Evolutionary conservation across 1,284 basidiomycete genomes (phyloP), one percentile per base, ranked within the genome.

Genomic region (Cryptococcus sp.): DNA sequence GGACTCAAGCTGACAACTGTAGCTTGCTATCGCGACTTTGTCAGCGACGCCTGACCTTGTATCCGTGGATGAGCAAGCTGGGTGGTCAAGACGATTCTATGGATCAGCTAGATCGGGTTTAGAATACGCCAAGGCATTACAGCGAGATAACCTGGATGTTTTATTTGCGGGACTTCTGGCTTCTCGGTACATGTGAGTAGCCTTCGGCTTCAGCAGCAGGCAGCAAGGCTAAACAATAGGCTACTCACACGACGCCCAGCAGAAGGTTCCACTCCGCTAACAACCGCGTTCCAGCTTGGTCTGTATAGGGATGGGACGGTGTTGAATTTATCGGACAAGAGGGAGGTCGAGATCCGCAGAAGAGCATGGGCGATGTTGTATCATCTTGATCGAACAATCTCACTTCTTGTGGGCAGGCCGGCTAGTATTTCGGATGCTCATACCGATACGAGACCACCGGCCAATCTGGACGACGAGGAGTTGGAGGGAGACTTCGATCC

Each of bases 381-480:
- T 51, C 74, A 76, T 46, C 63, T 75, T 21, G 74, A 76, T 50
- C 59, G 74, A 41, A 77, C 75, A 1, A 74, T 74, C 21, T 74
- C 76, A 5, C 60, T 77, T 0, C 67, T 77, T 5, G 73, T 77
- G 32, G 76, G 76, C 10, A 62, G 76, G 14, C 76, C 76, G 0
- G 72, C 74, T 1, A 69, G 69, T 18, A 76, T 77, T 40, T 75
- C 73, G 1, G 75, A 76, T 51, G 70, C 74, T 16, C 74, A 76
- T 50, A 76, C 73, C 4, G 76, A 77, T 56, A 76, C 75, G 4
- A 64, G 67, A 3, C 67, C 71, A 25, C 75, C 75, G 2, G 73
- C 75, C 2, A 77, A 77, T 56, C 61, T 76, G 19, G 71, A 75
- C 53, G 76, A 77, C 56, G 72, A 74, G n/a, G 76, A 76, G 55